Conservation (phyloP, 768 basidiomycete genomes). For the Auriculariales sp. region DNA sequence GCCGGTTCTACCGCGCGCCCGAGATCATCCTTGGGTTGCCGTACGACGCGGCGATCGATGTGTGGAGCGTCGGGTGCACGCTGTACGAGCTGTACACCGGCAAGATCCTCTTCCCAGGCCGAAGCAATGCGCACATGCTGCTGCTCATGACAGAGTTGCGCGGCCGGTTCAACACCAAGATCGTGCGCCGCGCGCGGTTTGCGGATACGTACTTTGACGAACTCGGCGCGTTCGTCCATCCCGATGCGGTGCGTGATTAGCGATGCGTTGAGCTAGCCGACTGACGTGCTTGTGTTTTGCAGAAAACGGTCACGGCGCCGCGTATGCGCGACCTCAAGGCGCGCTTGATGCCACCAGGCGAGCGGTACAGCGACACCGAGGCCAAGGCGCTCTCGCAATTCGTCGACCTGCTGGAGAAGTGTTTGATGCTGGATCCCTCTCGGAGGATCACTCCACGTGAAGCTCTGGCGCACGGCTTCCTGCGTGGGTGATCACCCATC, state of each 20-base stretch:
- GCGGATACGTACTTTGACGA: slow-evolving; percentile 91
- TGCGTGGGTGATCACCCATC: slow-evolving; percentile 41
- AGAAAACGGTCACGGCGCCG: slow-evolving; percentile 40
- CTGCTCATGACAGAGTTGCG: slow-evolving; percentile 96
- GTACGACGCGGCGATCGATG: slow-evolving; percentile 84
- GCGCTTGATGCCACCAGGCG: slow-evolving; percentile 60
- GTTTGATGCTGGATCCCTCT: slow-evolving; percentile 72
- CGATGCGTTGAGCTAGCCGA: too few species aligned
- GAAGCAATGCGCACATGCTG: slow-evolving; percentile 96
- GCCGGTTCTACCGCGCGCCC: slow-evolving; percentile 93
- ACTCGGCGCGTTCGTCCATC: slow-evolving; percentile 52
- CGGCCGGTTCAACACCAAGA: slow-evolving; percentile 82
- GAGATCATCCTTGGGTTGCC: slow-evolving; percentile 97
- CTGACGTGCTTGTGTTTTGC: background rate
- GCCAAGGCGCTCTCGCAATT: slow-evolving; percentile 64
- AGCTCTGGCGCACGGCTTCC: slow-evolving; percentile 76
- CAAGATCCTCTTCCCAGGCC: slow-evolving; percentile 93
- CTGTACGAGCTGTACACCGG: slow-evolving; percentile 92
- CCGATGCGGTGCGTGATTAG: too few species aligned
- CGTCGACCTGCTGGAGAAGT: slow-evolving; percentile 84
- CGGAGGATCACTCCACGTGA: slow-evolving; percentile 83
- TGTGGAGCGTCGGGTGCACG: slow-evolving; percentile 97
- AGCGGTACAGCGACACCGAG: slow-evolving; percentile 82
- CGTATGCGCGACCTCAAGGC: slow-evolving; percentile 68
- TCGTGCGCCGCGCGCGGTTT: slow-evolving; percentile 91